Conservation (phyloP, 108 stramenopile species). For the Craspedostauros australis region DNA sequence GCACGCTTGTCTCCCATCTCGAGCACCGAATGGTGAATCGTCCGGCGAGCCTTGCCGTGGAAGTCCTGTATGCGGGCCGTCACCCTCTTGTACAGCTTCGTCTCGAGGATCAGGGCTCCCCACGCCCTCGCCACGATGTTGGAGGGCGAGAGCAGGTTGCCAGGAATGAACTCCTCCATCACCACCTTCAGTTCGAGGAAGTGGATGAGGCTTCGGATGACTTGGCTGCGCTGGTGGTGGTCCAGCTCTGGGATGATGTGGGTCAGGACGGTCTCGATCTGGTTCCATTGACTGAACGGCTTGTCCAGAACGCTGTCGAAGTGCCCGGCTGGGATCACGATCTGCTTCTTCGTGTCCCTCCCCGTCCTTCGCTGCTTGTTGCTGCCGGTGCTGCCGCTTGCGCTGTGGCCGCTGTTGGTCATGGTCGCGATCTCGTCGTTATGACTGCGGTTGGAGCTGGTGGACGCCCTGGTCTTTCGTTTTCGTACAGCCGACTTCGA, state of each 20-base stretch:
- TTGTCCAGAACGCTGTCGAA: constrained; percentile 13
- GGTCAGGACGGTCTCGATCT: not conserved
- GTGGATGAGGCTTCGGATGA: constrained; percentile 10
- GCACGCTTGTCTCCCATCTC: not conserved
- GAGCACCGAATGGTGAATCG: not conserved
- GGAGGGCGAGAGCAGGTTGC: constrained; percentile 4
- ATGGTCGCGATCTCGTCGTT: too few species aligned
- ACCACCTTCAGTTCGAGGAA: constrained; percentile 19
- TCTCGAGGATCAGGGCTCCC: constrained; percentile 13
- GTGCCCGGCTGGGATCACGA: too few species aligned
- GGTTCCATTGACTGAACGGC: constrained; percentile 9
- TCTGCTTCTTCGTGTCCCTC: too few species aligned
- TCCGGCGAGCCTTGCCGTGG: constrained; percentile 5
- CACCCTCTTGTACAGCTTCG: constrained; percentile 4
- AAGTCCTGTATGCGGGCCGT: constrained; percentile 13
- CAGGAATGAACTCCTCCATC: constrained; percentile 11
- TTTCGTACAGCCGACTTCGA: too few species aligned
- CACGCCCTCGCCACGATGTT: constrained; percentile 10
- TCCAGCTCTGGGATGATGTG: not conserved
- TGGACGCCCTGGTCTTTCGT: too few species aligned
- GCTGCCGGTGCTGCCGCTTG: too few species aligned
- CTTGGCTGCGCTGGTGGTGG: constrained; percentile 1
- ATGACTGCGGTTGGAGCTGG: too few species aligned
- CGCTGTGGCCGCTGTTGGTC: too few species aligned
- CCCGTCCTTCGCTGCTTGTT: too few species aligned